Base-by-base conservation (phyloP, 1,284 basidiomycete genomes). In the Boletellus deceptivus region DNA sequence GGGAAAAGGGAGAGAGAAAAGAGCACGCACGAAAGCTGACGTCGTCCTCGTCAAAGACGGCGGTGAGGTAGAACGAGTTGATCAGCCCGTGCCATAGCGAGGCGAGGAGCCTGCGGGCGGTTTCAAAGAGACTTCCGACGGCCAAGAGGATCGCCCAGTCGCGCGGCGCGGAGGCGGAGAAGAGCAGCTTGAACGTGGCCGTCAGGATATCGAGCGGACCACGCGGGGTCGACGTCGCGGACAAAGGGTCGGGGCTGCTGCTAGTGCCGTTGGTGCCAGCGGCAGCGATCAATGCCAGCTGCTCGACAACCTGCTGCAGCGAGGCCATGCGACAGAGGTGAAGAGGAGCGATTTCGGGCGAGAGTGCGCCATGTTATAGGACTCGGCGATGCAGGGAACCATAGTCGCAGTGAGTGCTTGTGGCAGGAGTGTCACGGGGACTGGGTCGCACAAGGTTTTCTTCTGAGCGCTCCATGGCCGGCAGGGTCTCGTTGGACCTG, bases 131-230 rank as follows among this genome's bases (percentile, higher is more conserved):
- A 18, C 79, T 77, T 40, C 86, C 86, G 37, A 88, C 65, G 14
- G 83, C 58, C 44, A 86, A 59, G 46, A 89, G 72, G 58, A 85
- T 80, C 6, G 79, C 49, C 78, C 84, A 86, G 59, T 89, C 83
- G n/a, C 73, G 69, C 11, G 86, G 61, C 2, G 79, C 81, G 22
- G 77, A 70, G 45, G 77, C 73, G 0, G 77, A 74, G 52, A 83
- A 63, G 14, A 84, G 43, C 17, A 79, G 57, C 2, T 71, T 58
- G 35, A 78, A 52, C 2, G 72, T 36, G 2, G 72, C 67, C 1
- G 69, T 57, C 13, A 74, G 1, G 24, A 50, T 38, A 54, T 53
- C 42, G 49, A 59, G 1, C 46, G 63, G 60, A 4, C 52, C 49
- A 6, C 5, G 36, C 1, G 55, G 14, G 37, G 24, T 1, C 7